Base-by-base conservation (phyloP, 177 flowering plant species). In the Tripterygium wilfordii region DNA sequence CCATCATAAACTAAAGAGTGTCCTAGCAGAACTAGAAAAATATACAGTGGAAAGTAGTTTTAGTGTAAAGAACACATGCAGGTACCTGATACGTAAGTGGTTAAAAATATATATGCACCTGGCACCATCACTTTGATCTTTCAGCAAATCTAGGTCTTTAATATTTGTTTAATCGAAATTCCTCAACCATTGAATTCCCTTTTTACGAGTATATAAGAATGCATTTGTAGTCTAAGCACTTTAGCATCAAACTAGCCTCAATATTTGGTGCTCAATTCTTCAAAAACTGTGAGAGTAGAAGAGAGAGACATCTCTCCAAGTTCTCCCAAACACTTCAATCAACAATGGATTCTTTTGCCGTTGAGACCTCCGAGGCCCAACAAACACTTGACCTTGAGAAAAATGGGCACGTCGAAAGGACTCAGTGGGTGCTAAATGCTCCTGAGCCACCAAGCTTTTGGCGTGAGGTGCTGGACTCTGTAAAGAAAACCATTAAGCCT, bases 361-460 rank as follows among this genome's bases (percentile, higher is more conserved):
- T 24, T 18, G 53, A 22, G 13, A 10, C 42, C 27, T 10, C 16
- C 26, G 20, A 35, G 14, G 56, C n/a, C 14, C 37, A 45, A 21
- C 48, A 48, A 42, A 19, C 20, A 24, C 29, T 8, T 8, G 56
- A 58, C 58, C 64, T 43, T 16, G 62, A 45, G 54, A 37, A 19
- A 14, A 40, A 42, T 16, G 32, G 33, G 3, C 21, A 10, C 5
- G 38, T 62, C 2, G 70, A 60, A 32, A 50, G 61, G 38, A 42
- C 65, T 12, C 62, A 30, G 19, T 67, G 75, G 77, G 57, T 82
- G 33, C 67, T 76, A 16, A 54, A 48, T 35, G 42, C 74, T 10
- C 78, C 80, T 0, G 57, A 71, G 36, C 90, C 90, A 19, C 86
- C 83, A 8, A 29, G 69, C 5, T 47, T 59, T 0, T 60, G 68